These are phyloP conservation scores for Cutaneotrichosporon curvatum DNA, from an alignment of 1,284 basidiomycete genomes.

Conservation along the genomic window DNA sequence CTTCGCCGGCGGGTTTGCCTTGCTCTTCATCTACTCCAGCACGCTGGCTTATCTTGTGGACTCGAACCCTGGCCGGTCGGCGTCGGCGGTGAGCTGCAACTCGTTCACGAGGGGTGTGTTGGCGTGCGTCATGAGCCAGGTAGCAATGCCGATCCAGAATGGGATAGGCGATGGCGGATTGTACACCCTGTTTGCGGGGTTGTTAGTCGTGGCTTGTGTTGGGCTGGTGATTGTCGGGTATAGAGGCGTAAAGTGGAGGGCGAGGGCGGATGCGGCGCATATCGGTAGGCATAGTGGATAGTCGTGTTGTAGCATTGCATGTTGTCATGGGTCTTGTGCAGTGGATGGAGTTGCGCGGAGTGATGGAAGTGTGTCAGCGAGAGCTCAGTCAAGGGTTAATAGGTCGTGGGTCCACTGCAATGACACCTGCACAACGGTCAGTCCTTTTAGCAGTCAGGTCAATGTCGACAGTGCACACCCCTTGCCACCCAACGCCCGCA, in stretches of 20 bases:
- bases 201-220: slow-evolving; percentile 50
- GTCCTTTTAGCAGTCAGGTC: no score
- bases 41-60: slow-evolving; percentile 59
- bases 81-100: slow-evolving; percentile 38
- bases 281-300: no score
- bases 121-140: slow-evolving; percentile 42
- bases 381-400: no score
- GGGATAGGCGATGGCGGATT: slow-evolving; percentile 62
- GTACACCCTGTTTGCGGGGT: slow-evolving; percentile 63
- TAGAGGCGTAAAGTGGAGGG: slow-evolving; percentile 3
- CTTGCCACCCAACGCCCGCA: no score
- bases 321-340: no score
- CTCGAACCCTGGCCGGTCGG: slow-evolving; percentile 51
- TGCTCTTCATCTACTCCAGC: slow-evolving; percentile 51
- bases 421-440: no score
- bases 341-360: no score
- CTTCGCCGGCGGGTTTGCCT: slow-evolving; percentile 60
- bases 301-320: no score
- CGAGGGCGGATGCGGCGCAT: no score
- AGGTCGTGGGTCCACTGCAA: no score
- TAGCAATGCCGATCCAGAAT: slow-evolving; percentile 44
- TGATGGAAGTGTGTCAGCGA: no score
- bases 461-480: no score
- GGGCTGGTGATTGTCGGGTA: slow-evolving; percentile 17
- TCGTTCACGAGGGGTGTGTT: slow-evolving; percentile 38